A percentile compares a stretch with the other conserved stretches of the same genome.
Evolutionary conservation across 139 green algal genomes (phyloP).

Genomic region (Chlamydomonas eustigma): DNA sequence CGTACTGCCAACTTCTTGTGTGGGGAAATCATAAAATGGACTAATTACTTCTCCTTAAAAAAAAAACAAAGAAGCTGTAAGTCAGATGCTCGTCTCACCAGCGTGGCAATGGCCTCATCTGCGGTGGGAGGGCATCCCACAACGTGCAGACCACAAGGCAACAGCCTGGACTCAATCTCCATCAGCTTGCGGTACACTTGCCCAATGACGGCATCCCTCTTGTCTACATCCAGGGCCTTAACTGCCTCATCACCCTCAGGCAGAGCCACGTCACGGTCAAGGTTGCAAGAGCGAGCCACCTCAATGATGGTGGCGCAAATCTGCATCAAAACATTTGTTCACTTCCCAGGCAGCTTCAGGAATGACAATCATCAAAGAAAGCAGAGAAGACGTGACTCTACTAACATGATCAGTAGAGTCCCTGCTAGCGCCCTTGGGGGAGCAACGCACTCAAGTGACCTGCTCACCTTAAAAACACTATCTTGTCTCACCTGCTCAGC

Average conservation of each 20-base stretch:
- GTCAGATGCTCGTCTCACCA: too few species aligned
- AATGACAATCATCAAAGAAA: too few species aligned
- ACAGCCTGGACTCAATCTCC: conserved; percentile 98
- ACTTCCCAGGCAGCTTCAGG: too few species aligned
- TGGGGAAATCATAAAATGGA: too few species aligned
- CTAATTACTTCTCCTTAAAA: too few species aligned
- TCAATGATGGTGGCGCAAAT: conserved; percentile 96
- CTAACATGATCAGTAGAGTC: too few species aligned
- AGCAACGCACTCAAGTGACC: too few species aligned
- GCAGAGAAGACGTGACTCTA: too few species aligned
- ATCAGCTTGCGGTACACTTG: conserved; percentile 93
- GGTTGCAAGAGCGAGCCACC: conserved; percentile 93
- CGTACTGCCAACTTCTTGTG: too few species aligned
- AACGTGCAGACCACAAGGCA: conserved; percentile 97
- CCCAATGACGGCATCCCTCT: conserved; percentile 78
- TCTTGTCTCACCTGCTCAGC: conserved; percentile 13
- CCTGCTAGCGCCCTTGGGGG: too few species aligned
- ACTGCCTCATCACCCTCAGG: conserved; percentile 42
- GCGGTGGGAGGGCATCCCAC: conserved; percentile 88
- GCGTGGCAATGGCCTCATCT: conserved; percentile 92
- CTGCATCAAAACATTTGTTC: conserved; percentile 27
- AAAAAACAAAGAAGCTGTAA: too few species aligned
- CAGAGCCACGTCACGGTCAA: conserved; percentile 93
- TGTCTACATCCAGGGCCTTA: conserved; percentile 47
- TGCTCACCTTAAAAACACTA: too few species aligned